phyloP scores from a whole-genome alignment of 495 filamentous ascomycete species.

The Cercophora newfieldiana region DNA sequence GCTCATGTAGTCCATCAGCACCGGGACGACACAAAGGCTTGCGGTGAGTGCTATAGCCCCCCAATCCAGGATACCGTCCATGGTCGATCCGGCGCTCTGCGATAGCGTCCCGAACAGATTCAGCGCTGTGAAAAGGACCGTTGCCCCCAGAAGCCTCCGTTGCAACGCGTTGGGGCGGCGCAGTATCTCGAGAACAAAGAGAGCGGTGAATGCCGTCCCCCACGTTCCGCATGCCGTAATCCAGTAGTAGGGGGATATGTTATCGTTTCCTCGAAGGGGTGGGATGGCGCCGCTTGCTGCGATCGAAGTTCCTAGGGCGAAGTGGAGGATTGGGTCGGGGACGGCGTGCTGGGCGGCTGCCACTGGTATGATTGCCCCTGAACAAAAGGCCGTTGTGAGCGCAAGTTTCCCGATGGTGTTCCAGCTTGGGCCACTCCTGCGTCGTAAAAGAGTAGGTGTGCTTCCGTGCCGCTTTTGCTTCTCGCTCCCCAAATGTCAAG shows the following conservation, averaged over 20 bases:
- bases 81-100: background rate
- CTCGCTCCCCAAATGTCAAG: too few relatives aligned
- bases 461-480: too few relatives aligned
- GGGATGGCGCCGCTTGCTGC: background rate
- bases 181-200: background rate
- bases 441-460: background rate
- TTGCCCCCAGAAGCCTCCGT: background rate
- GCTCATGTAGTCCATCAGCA: slow-evolving; percentile 8
- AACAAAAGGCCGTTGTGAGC: background rate
- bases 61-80: slow-evolving; percentile 1
- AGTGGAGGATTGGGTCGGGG: background rate
- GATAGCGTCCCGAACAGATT: slow-evolving; percentile 7
- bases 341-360: background rate
- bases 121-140: background rate
- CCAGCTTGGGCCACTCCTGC: background rate
- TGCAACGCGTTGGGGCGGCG: background rate
- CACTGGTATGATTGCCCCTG: background rate
- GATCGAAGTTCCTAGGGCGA: background rate
- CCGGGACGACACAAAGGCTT: slow-evolving; percentile 5
- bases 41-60: background rate
- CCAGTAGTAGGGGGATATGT: background rate
- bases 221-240: background rate
- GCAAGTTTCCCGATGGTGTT: background rate
- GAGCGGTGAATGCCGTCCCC: background rate
- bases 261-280: background rate